Base-by-base conservation (phyloP, 2,329 filamentous ascomycete species). In the Aspergillus pseudoglaucus region DNA sequence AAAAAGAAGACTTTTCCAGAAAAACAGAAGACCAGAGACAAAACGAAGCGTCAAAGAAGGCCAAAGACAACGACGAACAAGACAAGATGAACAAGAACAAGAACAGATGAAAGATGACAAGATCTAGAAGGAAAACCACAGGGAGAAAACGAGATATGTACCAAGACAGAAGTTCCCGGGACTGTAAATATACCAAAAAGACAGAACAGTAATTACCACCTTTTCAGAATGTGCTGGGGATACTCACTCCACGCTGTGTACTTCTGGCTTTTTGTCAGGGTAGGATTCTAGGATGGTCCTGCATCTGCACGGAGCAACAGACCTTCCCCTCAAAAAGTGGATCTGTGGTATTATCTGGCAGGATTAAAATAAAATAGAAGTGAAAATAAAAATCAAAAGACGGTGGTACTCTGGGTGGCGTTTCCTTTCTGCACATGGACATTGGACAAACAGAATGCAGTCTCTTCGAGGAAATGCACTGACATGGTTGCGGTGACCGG, bases 1-100 rank as follows among this genome's bases (percentile, higher is more conserved):
- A 52, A 54, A 51, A 38, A 52, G 53, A 51, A 38, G 33, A 7
- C 47, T 48, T 53, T 66, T 62, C 59, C 55, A n/a, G n/a, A n/a
- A n/a, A n/a, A n/a, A n/a, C 41, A 54, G 22, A 48, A 32, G 45
- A 30, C 25, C 10, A 30, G 25, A 30, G 25, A 30, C 25, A 30
- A 30, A 30, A 30, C 25, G 12, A 47, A 39, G 45, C 47, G 40
- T 53, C 47, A 50, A 54, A 49, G 39, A 37, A 17, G 18, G 46
- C 35, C 38, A 37, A 43, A 45, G 47, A 54, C 46, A 52, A 53
- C 42, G 23, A 50, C 7, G 20, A 35, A 38, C 41, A 51, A 49
- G 47, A 51, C 46, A 39, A 20, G 15, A 20, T 6, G 17, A 39
- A 52, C 46, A 45, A 43, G 41, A 44, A 22, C 22, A 5, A 30